phyloP scores from a whole-genome alignment of 352 stramenopile genomes.

The Pythium biforme region DNA sequence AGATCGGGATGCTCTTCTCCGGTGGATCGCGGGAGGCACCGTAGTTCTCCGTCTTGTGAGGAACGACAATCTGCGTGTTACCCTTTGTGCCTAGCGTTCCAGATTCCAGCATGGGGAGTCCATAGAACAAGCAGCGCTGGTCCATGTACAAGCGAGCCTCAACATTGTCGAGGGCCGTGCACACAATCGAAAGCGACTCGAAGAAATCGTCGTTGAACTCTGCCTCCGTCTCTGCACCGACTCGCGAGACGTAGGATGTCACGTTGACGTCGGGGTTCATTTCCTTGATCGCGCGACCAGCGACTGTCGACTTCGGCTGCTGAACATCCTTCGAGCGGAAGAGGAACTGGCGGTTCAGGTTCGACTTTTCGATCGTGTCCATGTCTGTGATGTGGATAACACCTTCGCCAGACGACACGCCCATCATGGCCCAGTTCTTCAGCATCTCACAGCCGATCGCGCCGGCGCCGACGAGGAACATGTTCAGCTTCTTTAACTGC shows the following conservation, averaged over 20 bases:
- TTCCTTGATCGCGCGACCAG: constrained; percentile 85
- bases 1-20: constrained; percentile 99
- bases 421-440: constrained; percentile 99
- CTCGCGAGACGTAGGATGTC: constrained; percentile 76
- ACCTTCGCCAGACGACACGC: constrained; percentile 87
- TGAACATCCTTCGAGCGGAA: constrained; percentile 98
- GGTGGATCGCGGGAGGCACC: constrained; percentile 96
- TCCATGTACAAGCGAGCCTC: constrained; percentile 98
- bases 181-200: constrained; percentile 93
- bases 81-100: constrained; percentile 99
- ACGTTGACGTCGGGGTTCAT: constrained; percentile 98
- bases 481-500: constrained; percentile 82
- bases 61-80: constrained; percentile 94
- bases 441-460: constrained; percentile 99
- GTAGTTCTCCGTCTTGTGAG: constrained; percentile 96
- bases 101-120: constrained; percentile 97
- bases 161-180: constrained; percentile 98
- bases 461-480: constrained; percentile 98
- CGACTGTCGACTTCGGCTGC: constrained; percentile 95
- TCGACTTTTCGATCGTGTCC: constrained; percentile 99
- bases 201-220: constrained; percentile 99
- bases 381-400: constrained; percentile 98
- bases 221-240: constrained; percentile 94
- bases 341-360: constrained; percentile 98
- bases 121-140: constrained; percentile 95